phyloP scores from a whole-genome alignment of 371 early-diverging fungal genomes.

The Saksenaea vasiformis region DNA sequence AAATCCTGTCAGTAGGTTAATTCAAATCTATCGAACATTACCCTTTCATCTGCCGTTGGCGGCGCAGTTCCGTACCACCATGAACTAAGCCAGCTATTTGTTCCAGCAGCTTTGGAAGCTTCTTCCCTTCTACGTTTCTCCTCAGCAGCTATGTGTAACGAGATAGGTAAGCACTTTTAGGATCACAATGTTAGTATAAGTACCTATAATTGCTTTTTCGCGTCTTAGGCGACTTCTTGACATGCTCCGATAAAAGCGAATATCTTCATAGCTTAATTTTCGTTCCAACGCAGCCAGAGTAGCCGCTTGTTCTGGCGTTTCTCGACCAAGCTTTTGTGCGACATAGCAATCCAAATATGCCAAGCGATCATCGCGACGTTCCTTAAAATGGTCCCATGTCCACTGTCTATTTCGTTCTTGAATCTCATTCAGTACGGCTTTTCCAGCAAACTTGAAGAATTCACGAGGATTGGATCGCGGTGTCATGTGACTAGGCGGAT shows the following conservation, averaged over 20 bases:
- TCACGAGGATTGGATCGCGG: conserved; percentile 71
- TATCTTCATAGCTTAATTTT: conserved; percentile 73
- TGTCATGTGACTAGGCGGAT: conserved; percentile 66
- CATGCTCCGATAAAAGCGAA: conserved; percentile 74
- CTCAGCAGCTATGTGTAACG: not conserved
- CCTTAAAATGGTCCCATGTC: conserved; percentile 74
- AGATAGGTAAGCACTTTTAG: conserved; percentile 10
- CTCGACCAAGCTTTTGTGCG: conserved; percentile 44
- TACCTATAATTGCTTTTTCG: conserved; percentile 51
- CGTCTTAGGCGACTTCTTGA: conserved; percentile 64
- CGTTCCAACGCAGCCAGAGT: conserved; percentile 63
- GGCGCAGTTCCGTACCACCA: conserved; percentile 49
- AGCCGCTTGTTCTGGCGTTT: conserved; percentile 37
- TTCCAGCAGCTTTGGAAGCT: conserved; percentile 27
- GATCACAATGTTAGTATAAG: not conserved
- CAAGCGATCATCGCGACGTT: conserved; percentile 70
- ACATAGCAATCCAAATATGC: conserved; percentile 71
- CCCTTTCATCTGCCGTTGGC: not conserved
- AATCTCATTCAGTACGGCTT: conserved; percentile 73
- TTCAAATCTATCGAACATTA: not conserved
- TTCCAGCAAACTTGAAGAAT: conserved; percentile 79
- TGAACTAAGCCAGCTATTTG: conserved; percentile 56
- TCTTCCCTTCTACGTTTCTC: conserved; percentile 33
- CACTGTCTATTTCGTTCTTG: conserved; percentile 71
- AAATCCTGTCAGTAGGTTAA: not conserved